Percentiles rank a stretch among this genome's conserved stretches.
Conservation (phyloP, 176 grass and related monocot genomes). For the Bromus sterilis region DNA sequence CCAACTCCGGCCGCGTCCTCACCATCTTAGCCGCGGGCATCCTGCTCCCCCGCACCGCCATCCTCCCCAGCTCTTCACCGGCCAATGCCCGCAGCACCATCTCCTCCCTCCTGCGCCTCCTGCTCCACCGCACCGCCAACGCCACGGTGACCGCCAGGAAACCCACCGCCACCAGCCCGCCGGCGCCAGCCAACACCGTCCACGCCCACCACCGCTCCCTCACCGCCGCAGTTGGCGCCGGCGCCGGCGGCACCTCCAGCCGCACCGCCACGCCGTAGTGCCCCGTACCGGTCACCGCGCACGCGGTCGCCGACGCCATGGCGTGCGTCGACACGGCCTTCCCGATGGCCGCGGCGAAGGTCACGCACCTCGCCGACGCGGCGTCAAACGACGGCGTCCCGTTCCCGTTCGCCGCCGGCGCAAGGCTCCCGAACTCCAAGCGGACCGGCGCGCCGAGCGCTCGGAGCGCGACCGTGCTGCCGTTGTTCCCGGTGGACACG, state of each 20-base stretch:
- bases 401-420: neutral
- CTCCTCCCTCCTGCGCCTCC: slow-evolving; percentile 41
- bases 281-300: slow-evolving; percentile 38
- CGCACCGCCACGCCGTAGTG: slow-evolving; percentile 29
- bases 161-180: neutral
- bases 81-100: slow-evolving; percentile 23
- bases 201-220: slow-evolving; percentile 25
- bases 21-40: slow-evolving; percentile 43
- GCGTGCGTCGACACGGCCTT: slow-evolving; percentile 14
- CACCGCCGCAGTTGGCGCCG: neutral
- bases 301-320: slow-evolving; percentile 12
- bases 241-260: neutral
- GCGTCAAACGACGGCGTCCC: neutral
- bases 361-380: slow-evolving; percentile 31
- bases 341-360: slow-evolving; percentile 3
- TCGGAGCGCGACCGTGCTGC: neutral
- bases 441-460: slow-evolving; percentile 21
- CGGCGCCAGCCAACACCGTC: neutral
- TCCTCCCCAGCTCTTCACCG: slow-evolving; percentile 32
- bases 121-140: slow-evolving; percentile 23
- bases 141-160: slow-evolving; percentile 11
- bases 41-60: slow-evolving; percentile 31
- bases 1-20: slow-evolving; percentile 26
- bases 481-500: slow-evolving; percentile 22
- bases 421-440: slow-evolving; percentile 24